phyloP scores from a whole-genome alignment of 257 asterid genomes.

The Cordia subcordata region DNA sequence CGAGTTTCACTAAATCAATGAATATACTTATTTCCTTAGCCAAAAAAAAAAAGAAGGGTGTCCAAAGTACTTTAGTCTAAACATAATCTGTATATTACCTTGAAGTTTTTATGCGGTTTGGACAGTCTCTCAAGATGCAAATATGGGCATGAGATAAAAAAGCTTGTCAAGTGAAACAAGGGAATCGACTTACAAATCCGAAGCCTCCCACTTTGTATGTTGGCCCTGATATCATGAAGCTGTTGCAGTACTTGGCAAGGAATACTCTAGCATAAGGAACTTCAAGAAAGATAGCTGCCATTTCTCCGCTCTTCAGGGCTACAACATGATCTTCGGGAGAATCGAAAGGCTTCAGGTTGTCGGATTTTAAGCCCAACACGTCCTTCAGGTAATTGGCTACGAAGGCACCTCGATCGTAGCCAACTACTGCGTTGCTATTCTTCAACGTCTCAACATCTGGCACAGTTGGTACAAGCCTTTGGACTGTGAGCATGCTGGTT shows the following conservation, averaged over 20 bases:
- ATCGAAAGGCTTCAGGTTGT: slow-evolving; percentile 12
- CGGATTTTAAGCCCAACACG: slow-evolving; percentile 10
- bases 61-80: too few species aligned
- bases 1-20: too few species aligned
- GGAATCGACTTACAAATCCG: slow-evolving; percentile 29
- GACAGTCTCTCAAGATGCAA: too few species aligned
- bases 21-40: too few species aligned
- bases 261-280: slow-evolving; percentile 31
- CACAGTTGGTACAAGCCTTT: slow-evolving; percentile 20
- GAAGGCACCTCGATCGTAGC: slow-evolving; percentile 22
- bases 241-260: slow-evolving; percentile 34
- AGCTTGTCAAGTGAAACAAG: background rate
- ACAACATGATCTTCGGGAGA: slow-evolving; percentile 7
- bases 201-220: slow-evolving; percentile 38
- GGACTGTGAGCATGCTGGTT: slow-evolving; percentile 36
- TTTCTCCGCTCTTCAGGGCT: slow-evolving; percentile 24
- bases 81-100: too few species aligned
- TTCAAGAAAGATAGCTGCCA: slow-evolving; percentile 34
- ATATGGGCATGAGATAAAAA: too few species aligned
- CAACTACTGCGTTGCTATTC: slow-evolving; percentile 22
- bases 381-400: slow-evolving; percentile 17
- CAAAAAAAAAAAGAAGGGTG: too few species aligned
- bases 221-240: slow-evolving; percentile 33
- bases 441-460: slow-evolving; percentile 24
- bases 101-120: too few species aligned